Evolutionary conservation across 1,284 basidiomycete genomes (phyloP).

Genomic region (Fistulina hepatica): DNA sequence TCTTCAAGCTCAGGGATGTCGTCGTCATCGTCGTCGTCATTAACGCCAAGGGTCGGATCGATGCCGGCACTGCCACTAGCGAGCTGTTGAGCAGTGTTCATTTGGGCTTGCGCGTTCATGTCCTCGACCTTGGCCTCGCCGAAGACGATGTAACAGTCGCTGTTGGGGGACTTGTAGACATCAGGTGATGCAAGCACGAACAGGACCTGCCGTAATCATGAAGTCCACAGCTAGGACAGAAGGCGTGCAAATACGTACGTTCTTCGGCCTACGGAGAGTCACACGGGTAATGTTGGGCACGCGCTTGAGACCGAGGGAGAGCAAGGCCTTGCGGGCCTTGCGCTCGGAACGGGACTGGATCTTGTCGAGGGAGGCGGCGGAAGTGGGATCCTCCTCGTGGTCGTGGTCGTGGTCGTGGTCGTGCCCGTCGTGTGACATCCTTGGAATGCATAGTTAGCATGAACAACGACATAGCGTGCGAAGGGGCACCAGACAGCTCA

Average conservation of each 20-base stretch:
- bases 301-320: conserved; percentile 83
- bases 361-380: conserved; percentile 80
- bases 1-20: conserved; percentile 78
- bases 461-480: too few relatives aligned
- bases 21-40: conserved; percentile 60
- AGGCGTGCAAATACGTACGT: conserved; percentile 41
- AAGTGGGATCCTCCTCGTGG: conserved; percentile 71
- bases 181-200: conserved; percentile 92
- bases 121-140: conserved; percentile 98
- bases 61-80: conserved; percentile 43
- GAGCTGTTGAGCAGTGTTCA: conserved; percentile 79
- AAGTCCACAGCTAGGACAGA: background rate
- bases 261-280: conserved; percentile 89
- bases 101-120: conserved; percentile 76
- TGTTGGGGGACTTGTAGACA: conserved; percentile 95
- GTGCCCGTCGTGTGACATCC: conserved; percentile 41
- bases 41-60: conserved; percentile 41
- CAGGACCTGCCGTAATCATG: conserved; percentile 64
- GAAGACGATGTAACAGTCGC: conserved; percentile 98
- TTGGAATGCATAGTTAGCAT: too few relatives aligned
- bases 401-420: conserved; percentile 41
- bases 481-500: too few relatives aligned
- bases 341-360: conserved; percentile 88
- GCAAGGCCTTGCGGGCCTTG: conserved; percentile 83
- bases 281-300: conserved; percentile 92